Evolutionary conservation across 805 yeast genomes (phyloP), one percentile per base, ranked within the genome.

Genomic region (Ogataea neopini): DNA sequence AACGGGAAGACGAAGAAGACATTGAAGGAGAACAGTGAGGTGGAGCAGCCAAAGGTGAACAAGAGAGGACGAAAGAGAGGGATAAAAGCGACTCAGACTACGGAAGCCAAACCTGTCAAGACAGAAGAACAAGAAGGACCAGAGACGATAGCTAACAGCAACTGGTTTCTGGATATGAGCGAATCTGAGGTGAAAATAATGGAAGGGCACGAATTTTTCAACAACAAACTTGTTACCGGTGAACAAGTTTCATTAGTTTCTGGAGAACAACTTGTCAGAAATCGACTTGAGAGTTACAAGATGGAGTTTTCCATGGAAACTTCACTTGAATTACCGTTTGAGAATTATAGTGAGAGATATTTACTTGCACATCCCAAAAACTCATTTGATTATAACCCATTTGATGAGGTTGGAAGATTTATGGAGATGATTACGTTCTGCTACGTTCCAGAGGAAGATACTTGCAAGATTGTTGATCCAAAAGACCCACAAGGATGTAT

Each of bases 381-480:
- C 50, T 79, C 79, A 45, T 82, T 77, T 49, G 61, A 58, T n/a
- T 70, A 81, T 34, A 82, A 83, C 57, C 88, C 90, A 4, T 67
- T 82, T 39, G 76, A 71, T 42, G 92, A 86, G 56, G 72, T 85
- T 45, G 84, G 81, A 4, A 70, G 70, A 45, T 59, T 66, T 22
- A 76, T 79, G 75, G 79, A 73, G 41, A 44, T 74, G 30, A 58
- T 67, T 13, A 68, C 81, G 0, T 23, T 59, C 19, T 55, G 62
- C 9, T 76, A 64, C 52, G 66, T 79, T 26, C 80, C 80, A 0
- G 63, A 64, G 14, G 60, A 60, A 2, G 63, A 67, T 34, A 58
- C 60, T 34, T 32, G 45, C 6, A 53, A 66, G 50, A 68, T 74
- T 25, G 59, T 68, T 30, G 63, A 74, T 43, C 60, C 68, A 15